Base-by-base conservation (phyloP, 1,139 yeast species). In the Candida dubliniensis region DNA sequence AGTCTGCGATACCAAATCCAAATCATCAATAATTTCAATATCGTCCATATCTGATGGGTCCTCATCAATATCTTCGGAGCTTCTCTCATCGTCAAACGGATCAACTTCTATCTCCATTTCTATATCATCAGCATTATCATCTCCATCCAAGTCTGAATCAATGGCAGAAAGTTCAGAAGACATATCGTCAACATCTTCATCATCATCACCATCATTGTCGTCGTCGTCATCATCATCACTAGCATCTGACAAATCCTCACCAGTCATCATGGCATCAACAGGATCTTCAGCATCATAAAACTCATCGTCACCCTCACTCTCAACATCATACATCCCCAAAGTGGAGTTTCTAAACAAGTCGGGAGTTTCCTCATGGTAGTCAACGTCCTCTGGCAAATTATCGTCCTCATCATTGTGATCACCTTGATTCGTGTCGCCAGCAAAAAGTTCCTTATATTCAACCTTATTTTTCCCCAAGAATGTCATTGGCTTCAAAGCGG, bases 321-420 rank as follows among this genome's bases (percentile, higher is more conserved):
- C 89, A 34, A 81, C 76, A 42, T 87, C 95, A 59, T 87, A 91
- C 96, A 91, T 90, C 2, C 97, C 97, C 42, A 91, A 72, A 0
- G 97, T 88, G 0, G 97, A 90, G 59, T 91, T 89, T 42, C 85
- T 74, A 63, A 90, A 84, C 57, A 91, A 71, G 59, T 90, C 95
- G 0, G 96, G 91, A 0, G 90, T 79, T 44, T 87, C 95, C 40
- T 87, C 95, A 40, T 80, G 73, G 30, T 81, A 88, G 36, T 84
- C 95, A 11, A 76, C 77, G 41, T 77, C 85, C 33, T 66, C 70
- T 5, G 64, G 64, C 9, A 60, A 66, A 32, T 82, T 86, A 38
- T 80, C 87, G 29, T 82, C 87, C n/a, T 77, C 85, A 12, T 75
- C 81, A 38, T 62, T 64, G 34, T 66, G 67, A 34, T 69, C 77